Evolutionary conservation across 2,329 filamentous ascomycete genomes (phyloP), one percentile per base, ranked within the genome.

Genomic region (Leptographium lundbergii): DNA sequence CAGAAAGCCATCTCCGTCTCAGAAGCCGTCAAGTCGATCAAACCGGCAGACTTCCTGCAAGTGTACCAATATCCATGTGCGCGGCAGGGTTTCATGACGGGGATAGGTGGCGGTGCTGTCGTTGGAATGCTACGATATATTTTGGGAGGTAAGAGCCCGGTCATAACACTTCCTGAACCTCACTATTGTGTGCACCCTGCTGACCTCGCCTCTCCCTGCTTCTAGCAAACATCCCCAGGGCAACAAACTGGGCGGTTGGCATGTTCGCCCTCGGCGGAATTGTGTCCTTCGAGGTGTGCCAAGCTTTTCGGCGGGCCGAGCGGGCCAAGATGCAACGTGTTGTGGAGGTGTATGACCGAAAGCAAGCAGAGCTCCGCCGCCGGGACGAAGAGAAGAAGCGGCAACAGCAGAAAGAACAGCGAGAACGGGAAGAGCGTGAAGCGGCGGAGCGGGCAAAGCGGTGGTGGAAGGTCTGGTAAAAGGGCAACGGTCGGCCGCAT

Each of bases 241-340:
- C 88, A 1, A 85, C 87, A 42, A 95, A 95, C 67, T 95, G 89
- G 88, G 91, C 90, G 0, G 90, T 94, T 6, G 88, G 85, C 7
- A 78, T 83, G 42, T 95, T 94, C 70, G 77, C 86, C 27, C 69
- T 87, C 24, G 81, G 81, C 7, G 85, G 87, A n/a, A 76, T 87
- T 54, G 78, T 80, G 34, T 86, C 86, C 56, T 94, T 91, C 73
- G 89, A 96, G 72, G 90, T 87, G 67, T 97, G 92, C 73, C 85
- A 91, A 67, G 85, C 85, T 65, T 80, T 81, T 62, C 80, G 91
- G 61, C 77, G 81, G 54, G 79, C 86, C 61, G 92, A 97, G 72
- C 82, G 86, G 66, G 82, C 85, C 62, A 87, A 89, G 62, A 92
- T 99, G 85, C 87, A 88, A 70, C 79, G 90, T 64, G 88, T 88